Evolutionary conservation across 2,329 filamentous ascomycete species (phyloP), one percentile per base, ranked within the genome.

Genomic region (Aureobasidium sp.): DNA sequence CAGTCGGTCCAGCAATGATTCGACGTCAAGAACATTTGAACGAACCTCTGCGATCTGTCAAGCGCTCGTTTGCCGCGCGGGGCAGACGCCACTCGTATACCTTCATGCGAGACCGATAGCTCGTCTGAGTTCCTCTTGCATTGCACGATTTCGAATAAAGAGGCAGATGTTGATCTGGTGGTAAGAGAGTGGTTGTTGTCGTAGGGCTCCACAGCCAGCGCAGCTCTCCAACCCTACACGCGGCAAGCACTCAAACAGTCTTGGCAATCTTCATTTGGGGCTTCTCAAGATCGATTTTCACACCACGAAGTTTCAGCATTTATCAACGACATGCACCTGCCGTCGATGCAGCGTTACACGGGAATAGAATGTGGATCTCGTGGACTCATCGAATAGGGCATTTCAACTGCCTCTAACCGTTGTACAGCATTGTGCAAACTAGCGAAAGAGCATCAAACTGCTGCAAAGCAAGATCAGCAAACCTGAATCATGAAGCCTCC

Each of bases 1-100:
- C 57, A 60, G 42, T 49, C 34, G 31, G 53, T 45, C 29, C 22
- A 57, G 31, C 55, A 48, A 58, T 37, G 55, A 58, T 58, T 58
- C 42, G 55, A 27, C n/a, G 55, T 48, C 12, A 34, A 58, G 55
- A 42, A 58, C 45, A 31, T 47, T 48, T 58, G 31, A 29, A 45
- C 31, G 31, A 29, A 45, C 31, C 22, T 39, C 22, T 14, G 31
- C 34, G 20, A 37, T 9, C 15, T 48, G n/a, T 58, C 55, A 58
- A 57, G 53, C 53, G 41, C 53, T 45, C 53, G 15, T 29, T 36
- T 20, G 27, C 39, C 39, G 29, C 53, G n/a, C 39, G 17, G 25
- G 29, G 8, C 8, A 34, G 36, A 36, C 25, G 27, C 39, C 53
- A 57, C 39, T 57, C 17, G 39, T n/a, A 57, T 42, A 3, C 20